phyloP scores from a whole-genome alignment of 129 eudicot genomes.

The Logfia minima region DNA sequence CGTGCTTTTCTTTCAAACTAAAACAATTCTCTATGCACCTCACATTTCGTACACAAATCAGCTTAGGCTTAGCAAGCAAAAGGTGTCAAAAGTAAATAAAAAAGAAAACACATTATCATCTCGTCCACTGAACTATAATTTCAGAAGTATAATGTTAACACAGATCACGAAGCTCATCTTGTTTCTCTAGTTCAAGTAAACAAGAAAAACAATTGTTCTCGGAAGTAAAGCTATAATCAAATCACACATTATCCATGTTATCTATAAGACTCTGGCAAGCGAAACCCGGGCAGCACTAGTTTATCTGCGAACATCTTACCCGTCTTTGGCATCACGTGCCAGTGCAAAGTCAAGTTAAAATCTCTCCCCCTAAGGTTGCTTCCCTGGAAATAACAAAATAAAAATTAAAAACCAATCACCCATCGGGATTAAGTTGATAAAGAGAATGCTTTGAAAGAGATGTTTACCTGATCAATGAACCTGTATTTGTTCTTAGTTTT shows the following conservation, averaged over 20 bases:
- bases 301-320: conserved; percentile 96
- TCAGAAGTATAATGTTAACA: conserved; percentile 10
- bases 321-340: conserved; percentile 99
- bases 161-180: conserved; percentile 4
- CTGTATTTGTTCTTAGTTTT: conserved; percentile 78
- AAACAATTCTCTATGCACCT: background rate
- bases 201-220: conserved; percentile 4
- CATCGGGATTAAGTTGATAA: background rate
- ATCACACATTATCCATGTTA: conserved; percentile 29
- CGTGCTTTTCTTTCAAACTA: background rate
- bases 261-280: conserved; percentile 68
- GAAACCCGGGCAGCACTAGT: conserved; percentile 71
- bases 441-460: background rate
- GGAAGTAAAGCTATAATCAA: conserved; percentile 11
- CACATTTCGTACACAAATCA: background rate
- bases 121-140: conserved; percentile 12
- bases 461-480: conserved; percentile 76
- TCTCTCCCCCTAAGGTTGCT: conserved; percentile 83
- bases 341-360: conserved; percentile 80
- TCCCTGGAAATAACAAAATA: conserved; percentile 48
- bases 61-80: background rate
- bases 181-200: conserved; percentile 19
- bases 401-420: background rate
- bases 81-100: background rate
- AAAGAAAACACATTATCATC: background rate